Conservation (phyloP, 192 early-diverging fungal genomes). For the Rhizoclosmatium globosum region DNA sequence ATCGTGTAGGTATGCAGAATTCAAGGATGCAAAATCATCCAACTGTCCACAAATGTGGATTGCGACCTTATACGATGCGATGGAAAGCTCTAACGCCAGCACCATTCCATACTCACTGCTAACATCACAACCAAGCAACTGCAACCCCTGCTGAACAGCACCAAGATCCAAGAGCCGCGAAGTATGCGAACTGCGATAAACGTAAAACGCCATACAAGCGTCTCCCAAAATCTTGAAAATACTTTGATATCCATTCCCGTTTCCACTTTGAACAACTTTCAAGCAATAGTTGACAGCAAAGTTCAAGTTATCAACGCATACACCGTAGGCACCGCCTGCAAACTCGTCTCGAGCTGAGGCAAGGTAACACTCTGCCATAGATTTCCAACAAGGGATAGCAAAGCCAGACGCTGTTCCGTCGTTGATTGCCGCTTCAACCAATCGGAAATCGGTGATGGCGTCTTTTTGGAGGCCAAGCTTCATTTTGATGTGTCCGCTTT, state of each 20-base stretch:
- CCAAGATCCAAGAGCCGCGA: background rate
- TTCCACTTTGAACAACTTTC: constrained; percentile 4
- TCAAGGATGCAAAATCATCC: background rate
- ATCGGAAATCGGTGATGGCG: constrained; percentile 35
- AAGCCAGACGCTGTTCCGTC: background rate
- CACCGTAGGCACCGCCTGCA: constrained; percentile 40
- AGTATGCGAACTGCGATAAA: background rate
- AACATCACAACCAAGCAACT: background rate
- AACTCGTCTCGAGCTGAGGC: constrained; percentile 31
- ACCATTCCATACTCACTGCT: background rate
- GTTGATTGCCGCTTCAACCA: background rate
- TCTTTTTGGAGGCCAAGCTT: constrained; percentile 49
- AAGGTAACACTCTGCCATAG: constrained; percentile 40
- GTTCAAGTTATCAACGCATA: constrained; percentile 32
- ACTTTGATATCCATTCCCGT: constrained; percentile 22
- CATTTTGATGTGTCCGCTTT: constrained; percentile 36
- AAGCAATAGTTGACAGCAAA: constrained; percentile 32
- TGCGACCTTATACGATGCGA: constrained; percentile 34
- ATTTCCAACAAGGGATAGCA: constrained; percentile 44
- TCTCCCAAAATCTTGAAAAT: constrained; percentile 54
- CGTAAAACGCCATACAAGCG: constrained; percentile 34
- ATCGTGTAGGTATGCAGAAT: constrained; percentile 44
- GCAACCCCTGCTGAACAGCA: background rate
- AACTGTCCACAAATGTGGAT: constrained; percentile 28
- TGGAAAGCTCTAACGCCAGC: constrained; percentile 31